Conservation (phyloP, 495 filamentous ascomycete species). For the Pyrenopolyporus hunteri region DNA sequence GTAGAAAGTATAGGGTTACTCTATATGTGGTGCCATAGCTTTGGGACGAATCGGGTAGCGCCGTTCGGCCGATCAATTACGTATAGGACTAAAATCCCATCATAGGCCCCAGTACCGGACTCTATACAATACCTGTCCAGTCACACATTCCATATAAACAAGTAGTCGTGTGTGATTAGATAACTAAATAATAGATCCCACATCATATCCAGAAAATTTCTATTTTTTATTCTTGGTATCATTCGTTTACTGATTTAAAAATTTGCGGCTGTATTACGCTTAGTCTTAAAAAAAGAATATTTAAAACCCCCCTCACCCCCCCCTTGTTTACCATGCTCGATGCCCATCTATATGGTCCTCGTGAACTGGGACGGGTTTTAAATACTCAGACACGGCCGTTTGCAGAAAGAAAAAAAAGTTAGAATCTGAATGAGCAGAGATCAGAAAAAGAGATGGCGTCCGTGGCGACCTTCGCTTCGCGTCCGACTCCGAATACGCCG, state of each 20-base stretch:
- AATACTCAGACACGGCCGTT: constrained; percentile 26
- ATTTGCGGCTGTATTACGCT: constrained; percentile 16
- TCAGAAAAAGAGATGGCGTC: constrained; percentile 27
- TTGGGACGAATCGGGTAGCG: too few species aligned
- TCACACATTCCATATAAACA: too few species aligned
- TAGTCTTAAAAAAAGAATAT: constrained; percentile 14
- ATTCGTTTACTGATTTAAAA: constrained; percentile 35
- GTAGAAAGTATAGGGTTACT: too few species aligned
- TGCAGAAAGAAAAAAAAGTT: constrained; percentile 30
- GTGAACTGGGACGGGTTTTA: constrained; percentile 13
- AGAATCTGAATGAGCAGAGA: constrained; percentile 19
- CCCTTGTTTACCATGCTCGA: constrained; percentile 33
- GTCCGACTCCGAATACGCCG: constrained; percentile 8
- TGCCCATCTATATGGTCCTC: constrained; percentile 30
- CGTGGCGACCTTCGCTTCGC: constrained; percentile 9
- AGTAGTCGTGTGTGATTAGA: too few species aligned
- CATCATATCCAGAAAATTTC: constrained; percentile 15
- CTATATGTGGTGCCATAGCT: too few species aligned
- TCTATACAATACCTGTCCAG: too few species aligned
- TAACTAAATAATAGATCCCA: too few species aligned
- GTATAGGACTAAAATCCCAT: too few species aligned
- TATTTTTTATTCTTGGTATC: constrained; percentile 30
- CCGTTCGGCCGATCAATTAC: too few species aligned
- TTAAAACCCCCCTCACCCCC: background rate
- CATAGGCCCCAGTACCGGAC: too few species aligned